Evolutionary conservation across 1,139 yeast species (phyloP).

Genomic region (Sugiyamaella sp.): DNA sequence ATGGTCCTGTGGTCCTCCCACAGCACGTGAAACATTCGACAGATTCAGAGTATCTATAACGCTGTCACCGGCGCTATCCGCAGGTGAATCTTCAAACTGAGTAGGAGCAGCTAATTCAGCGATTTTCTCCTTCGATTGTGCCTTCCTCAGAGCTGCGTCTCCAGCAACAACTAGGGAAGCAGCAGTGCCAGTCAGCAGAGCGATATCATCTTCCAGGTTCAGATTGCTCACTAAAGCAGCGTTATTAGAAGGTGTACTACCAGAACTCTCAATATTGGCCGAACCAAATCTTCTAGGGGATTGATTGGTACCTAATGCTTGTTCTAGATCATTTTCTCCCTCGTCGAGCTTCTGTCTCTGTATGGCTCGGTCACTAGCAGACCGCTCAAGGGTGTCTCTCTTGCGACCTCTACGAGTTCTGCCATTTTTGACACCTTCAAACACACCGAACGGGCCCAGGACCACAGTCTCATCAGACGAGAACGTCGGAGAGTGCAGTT

Average conservation of each 20-base stretch:
- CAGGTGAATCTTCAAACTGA: slow-evolving; percentile 13
- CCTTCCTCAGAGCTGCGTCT: slow-evolving; percentile 11
- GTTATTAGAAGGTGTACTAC: neutral
- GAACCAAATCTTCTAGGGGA: neutral
- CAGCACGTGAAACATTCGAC: neutral
- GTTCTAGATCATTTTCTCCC: neutral
- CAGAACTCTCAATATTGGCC: neutral
- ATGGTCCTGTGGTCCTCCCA: neutral
- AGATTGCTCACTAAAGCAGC: neutral
- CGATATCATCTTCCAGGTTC: neutral
- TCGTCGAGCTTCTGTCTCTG: slow-evolving; percentile 5
- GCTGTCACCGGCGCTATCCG: slow-evolving; percentile 6
- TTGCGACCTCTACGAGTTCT: slow-evolving; percentile 13
- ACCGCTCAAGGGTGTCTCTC: slow-evolving; percentile 2
- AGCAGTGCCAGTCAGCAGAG: slow-evolving; percentile 12
- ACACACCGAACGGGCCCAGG: slow-evolving; percentile 85
- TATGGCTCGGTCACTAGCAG: slow-evolving; percentile 1
- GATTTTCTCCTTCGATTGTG: slow-evolving; percentile 1
- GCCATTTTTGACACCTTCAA: slow-evolving; percentile 46
- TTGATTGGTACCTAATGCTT: neutral
- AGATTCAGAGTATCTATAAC: slow-evolving; percentile 6
- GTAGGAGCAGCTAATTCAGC: slow-evolving; percentile 1
- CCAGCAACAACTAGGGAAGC: slow-evolving; percentile 6
- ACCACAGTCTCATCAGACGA: slow-evolving; percentile 55
- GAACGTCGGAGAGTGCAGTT: slow-evolving; percentile 57